Evolutionary conservation across 352 stramenopile species (phyloP), one percentile per base, ranked within the genome.

Genomic region (Pythium vanterpoolii): DNA sequence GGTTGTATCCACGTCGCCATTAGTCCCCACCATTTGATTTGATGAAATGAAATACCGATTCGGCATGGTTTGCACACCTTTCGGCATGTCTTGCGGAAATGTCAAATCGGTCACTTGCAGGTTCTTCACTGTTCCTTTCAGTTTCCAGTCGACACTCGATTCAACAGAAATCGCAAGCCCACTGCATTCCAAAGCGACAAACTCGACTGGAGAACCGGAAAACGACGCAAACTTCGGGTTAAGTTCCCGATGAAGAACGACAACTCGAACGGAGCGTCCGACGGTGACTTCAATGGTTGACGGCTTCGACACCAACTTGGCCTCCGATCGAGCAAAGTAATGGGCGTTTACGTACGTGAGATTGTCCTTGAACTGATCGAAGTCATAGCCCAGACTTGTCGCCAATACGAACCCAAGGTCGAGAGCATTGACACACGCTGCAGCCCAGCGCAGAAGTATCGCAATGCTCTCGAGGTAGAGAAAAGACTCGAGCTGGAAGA

Each of bases 1-100:
- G 39, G 30, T 72, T 27, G 55, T 49, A 34, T 72, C 64, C 7
- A 56, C 36, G n/a, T n/a, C 23, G 10, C 64, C 64, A 30, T 68
- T 48, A 2, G 19, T 21, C 26, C 77, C 82, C 7, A 73, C 68
- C 21, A 55, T 44, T 59, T 79, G 76, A 42, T 80, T 77, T 6
- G 84, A 90, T 16, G 78, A 82, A 57, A 94, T 79, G 40, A 77
- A 81, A 63, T 81, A 76, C 14, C 79, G 78, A 66, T 94, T 89
- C 11, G 78, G 73, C 68, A 92, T 74, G 5, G 23, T 48, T 27
- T 61, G 58, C 46, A 73, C 55, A 30, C 53, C 59, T 18, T 66
- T 53, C 28, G 75, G 60, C 38, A 73, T 60, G 3, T 55, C 58
- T 53, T 56, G 71, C 62, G 80, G 77, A 51, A 66, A 64, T 19